Evolutionary conservation across 192 early-diverging fungal genomes (phyloP), one percentile per base, ranked within the genome.

Genomic region (Umbelopsis ramanniana): DNA sequence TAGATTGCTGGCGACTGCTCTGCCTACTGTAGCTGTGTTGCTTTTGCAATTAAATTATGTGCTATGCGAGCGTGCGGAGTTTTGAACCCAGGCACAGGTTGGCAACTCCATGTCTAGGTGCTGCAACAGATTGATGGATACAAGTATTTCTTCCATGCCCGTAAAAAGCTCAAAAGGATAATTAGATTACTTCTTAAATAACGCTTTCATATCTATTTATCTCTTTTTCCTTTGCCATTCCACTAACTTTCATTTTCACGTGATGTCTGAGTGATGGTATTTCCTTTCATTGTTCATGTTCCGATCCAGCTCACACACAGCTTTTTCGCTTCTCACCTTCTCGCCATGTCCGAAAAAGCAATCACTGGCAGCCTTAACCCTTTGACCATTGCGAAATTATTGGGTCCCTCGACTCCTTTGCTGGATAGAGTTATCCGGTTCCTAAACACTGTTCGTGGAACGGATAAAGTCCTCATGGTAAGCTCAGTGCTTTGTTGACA

Each of bases 391-490:
- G 87, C 82, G 21, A 82, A 84, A 17, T 67, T 85, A 23, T 78
- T 88, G 24, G 75, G 79, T 60, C 86, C 80, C 2, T 84, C 87
- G 4, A 91, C 81, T 48, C 87, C 89, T 14, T 90, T 83, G 15
- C 81, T 93, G 21, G 89, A 93, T 71, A 87, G 85, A 46, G 76
- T 91, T 12, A 80, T 93, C 15, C 84, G 84, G 10, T 90, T 91
- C 52, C 70, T 90, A 9, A 83, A 78, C 67, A 77, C 84, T 26
- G 88, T 89, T 24, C 73, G 85, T 17, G 89, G 90, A 19, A 87
- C 88, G 14, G 90, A 91, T 67, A 91, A 91, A 80, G 81, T 85
- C 17, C 77, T 91, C 35, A 91, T 91, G 90, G 89, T 91, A 85
- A 70, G 38, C 14, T 52, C 23, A 10, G 5, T 45, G 19, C 6